Evolutionary conservation across 2,329 filamentous ascomycete genomes (phyloP), one percentile per base, ranked within the genome.

Genomic region (Fusarium scirpi): DNA sequence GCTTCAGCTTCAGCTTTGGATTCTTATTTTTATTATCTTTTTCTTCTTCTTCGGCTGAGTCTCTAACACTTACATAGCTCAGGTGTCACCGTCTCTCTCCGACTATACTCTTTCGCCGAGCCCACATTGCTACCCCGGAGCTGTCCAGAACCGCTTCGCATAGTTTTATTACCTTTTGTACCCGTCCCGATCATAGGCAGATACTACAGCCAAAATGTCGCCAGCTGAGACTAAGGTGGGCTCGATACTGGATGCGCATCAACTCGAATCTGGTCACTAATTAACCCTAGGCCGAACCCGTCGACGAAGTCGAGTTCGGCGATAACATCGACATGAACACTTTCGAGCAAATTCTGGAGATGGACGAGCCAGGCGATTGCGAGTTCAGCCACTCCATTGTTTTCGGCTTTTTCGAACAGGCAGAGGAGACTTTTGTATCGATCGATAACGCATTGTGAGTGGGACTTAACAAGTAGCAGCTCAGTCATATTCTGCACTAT

Each of bases 311-410:
- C 48, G 62, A 92, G 65, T 88, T 94, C 71, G 90, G 89, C 64
- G 92, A 96, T 71, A 86, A 86, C 78, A 90, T 99, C 81, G 95
- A 98, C 80, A 83, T 85, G 66, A 79, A 82, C 58, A 97, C 94
- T 60, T 99, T 99, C 76, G 90, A 91, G 76, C 96, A 98, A 85
- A 98, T 99, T 79, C 89, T 98, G 69, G 96, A 98, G 82, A 98
- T 99, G 95, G 96, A 99, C 80, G 96, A 98, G 70, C 92, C 93
- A 70, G 89, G 90, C 13, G 92, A 95, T 70, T 87, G 90, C 74
- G 94, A 97, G 51, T 98, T 98, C 85, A 97, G 92, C 82, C 89
- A 86, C 75, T 91, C 92, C 65, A 94, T 99, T 72, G 94, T 98
- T 51, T 91, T 90, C 78, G 93, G 94, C 67, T 99, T 97, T 84